These are phyloP conservation scores for Geotrichum armillariae DNA, from an alignment of 1,139 yeast genomes.

Conservation along the genomic window DNA sequence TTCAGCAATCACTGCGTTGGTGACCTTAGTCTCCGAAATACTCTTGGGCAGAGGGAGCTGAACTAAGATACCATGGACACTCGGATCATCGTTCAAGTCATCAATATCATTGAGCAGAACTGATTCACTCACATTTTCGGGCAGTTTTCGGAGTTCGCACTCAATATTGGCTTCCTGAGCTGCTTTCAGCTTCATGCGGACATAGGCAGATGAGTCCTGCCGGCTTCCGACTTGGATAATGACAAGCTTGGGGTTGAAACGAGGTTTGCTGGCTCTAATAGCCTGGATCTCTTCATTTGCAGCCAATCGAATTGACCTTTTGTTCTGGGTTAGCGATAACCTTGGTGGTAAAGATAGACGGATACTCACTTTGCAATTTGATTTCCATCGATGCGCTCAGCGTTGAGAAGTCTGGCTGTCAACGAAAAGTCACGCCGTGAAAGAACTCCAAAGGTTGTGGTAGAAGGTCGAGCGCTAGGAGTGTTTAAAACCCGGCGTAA, in stretches of 20 bases:
- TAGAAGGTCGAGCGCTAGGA: neutral
- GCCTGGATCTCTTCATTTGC: slow-evolving; percentile 46
- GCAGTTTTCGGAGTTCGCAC: slow-evolving; percentile 38
- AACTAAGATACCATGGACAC: slow-evolving; percentile 84
- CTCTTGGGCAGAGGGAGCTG: slow-evolving; percentile 90
- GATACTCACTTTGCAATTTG: slow-evolving; percentile 53
- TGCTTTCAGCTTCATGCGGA: slow-evolving; percentile 91
- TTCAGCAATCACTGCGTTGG: slow-evolving; percentile 72
- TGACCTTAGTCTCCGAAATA: slow-evolving; percentile 74
- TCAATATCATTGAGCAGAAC: slow-evolving; percentile 61
- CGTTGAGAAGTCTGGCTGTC: slow-evolving; percentile 26
- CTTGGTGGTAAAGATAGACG: neutral
- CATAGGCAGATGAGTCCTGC: slow-evolving; percentile 89
- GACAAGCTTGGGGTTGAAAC: slow-evolving; percentile 73
- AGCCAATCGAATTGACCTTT: slow-evolving; percentile 29
- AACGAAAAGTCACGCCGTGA: slow-evolving; percentile 19
- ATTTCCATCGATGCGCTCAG: slow-evolving; percentile 64
- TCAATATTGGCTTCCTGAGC: slow-evolving; percentile 50
- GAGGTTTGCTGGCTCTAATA: slow-evolving; percentile 51
- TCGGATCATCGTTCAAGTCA: slow-evolving; percentile 62
- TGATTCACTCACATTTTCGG: slow-evolving; percentile 36
- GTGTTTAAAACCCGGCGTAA: neutral
- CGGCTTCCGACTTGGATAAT: slow-evolving; percentile 90
- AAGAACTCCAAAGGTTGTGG: slow-evolving; percentile 4
- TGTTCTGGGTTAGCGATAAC: neutral